phyloP scores from a whole-genome alignment of 345 rosid genomes.

The Camelina hispida region DNA sequence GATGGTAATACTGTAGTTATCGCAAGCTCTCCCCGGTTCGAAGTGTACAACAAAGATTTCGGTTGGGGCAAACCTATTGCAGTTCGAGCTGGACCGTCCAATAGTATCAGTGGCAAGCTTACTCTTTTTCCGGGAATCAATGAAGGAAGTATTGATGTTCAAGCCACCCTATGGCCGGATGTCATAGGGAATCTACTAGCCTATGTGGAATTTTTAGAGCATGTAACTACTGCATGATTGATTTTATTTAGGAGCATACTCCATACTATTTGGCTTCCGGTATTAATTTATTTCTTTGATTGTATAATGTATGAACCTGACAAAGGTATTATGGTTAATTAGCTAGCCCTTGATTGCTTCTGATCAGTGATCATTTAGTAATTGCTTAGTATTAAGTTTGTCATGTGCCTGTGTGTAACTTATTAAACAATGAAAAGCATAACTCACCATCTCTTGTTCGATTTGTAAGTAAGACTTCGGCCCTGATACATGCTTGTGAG shows the following conservation, averaged over 20 bases:
- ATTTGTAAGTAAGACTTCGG: too few relatives aligned
- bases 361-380: too few relatives aligned
- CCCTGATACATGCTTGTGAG: too few relatives aligned
- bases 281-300: neutral
- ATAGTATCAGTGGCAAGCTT: neutral
- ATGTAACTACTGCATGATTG: slow-evolving; percentile 13
- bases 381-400: too few relatives aligned
- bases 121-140: neutral
- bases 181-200: neutral
- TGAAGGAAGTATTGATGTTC: slow-evolving; percentile 33
- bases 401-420: too few relatives aligned
- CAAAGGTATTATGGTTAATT: too few relatives aligned
- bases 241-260: neutral
- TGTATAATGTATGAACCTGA: neutral
- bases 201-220: slow-evolving; percentile 6
- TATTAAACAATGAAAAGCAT: too few relatives aligned
- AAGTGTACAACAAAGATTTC: slow-evolving; percentile 48
- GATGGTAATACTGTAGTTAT: slow-evolving; percentile 10
- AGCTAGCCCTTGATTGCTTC: too few relatives aligned
- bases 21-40: slow-evolving; percentile 52
- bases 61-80: slow-evolving; percentile 46
- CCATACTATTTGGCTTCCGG: neutral
- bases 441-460: too few relatives aligned
- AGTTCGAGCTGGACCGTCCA: slow-evolving; percentile 29
- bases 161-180: neutral